These are phyloP conservation scores for Amphibolis antarctica DNA, from an alignment of 106 monocot species.

Conservation along the genomic window DNA sequence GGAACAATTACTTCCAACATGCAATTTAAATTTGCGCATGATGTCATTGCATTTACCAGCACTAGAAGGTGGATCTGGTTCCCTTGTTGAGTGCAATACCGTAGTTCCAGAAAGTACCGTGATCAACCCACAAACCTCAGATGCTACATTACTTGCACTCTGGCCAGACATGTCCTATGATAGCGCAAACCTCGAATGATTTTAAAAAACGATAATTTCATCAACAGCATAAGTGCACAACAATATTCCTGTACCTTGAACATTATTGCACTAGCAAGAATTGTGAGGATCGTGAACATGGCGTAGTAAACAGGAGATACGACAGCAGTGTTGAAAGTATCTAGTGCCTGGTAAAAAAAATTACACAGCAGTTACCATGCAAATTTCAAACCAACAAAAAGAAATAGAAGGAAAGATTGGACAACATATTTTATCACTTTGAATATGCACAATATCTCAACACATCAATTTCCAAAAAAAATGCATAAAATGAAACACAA, in stretches of 20 bases:
- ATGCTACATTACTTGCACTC: constrained; percentile 66
- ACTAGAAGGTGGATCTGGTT: constrained; percentile 35
- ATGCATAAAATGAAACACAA: neutral
- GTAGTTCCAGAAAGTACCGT: constrained; percentile 78
- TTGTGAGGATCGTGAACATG: constrained; percentile 84
- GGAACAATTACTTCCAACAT: neutral
- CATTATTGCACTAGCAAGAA: constrained; percentile 87
- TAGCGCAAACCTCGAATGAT: neutral
- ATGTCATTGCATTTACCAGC: constrained; percentile 21
- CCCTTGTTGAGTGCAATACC: constrained; percentile 72
- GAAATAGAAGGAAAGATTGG: too few species aligned
- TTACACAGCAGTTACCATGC: neutral
- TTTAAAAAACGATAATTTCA: neutral
- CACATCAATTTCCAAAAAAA: neutral
- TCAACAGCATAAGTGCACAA: neutral
- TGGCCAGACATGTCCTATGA: constrained; percentile 93
- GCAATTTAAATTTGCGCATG: neutral
- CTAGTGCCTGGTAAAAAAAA: constrained; percentile 53
- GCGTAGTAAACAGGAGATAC: constrained; percentile 90
- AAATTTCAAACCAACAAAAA: neutral
- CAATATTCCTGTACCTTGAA: constrained; percentile 45
- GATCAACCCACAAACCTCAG: constrained; percentile 79
- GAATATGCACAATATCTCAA: too few species aligned
- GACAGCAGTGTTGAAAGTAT: constrained; percentile 85
- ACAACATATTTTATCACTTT: too few species aligned